Evolutionary conservation across 805 yeast genomes (phyloP).

Genomic region (Candida sphagnicola): DNA sequence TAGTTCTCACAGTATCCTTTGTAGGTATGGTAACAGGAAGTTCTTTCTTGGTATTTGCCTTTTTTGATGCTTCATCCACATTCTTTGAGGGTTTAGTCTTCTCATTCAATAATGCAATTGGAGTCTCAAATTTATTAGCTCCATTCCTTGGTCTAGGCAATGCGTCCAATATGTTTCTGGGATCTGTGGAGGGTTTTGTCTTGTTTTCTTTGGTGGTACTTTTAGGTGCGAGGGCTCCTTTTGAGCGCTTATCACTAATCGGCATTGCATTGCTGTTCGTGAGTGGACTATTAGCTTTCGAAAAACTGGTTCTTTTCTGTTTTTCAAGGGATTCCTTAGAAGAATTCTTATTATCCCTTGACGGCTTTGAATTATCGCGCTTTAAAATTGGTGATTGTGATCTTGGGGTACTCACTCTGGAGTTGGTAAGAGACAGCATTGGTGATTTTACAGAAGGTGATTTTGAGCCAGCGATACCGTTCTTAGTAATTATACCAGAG

Average conservation of each 20-base stretch:
- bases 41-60: neutral
- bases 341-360: too few species aligned
- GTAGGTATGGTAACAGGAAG: neutral
- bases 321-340: too few species aligned
- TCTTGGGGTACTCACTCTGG: slow-evolving; percentile 2
- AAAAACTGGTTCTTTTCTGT: too few species aligned
- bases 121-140: neutral
- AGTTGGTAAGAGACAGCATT: slow-evolving; percentile 1
- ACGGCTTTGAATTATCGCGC: neutral
- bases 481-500: slow-evolving; percentile 11
- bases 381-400: neutral
- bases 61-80: neutral
- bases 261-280: neutral
- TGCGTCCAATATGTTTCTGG: neutral
- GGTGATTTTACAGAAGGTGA: slow-evolving; percentile 1
- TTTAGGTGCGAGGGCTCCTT: neutral
- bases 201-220: neutral
- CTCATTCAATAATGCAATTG: neutral
- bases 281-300: too few species aligned
- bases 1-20: neutral
- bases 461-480: slow-evolving; percentile 1
- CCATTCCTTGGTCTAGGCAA: neutral
- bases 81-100: neutral
- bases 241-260: neutral
- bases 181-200: neutral